A percentile compares a stretch with the other conserved stretches of the same genome.
These are phyloP conservation scores for Serendipita sp. DNA, from an alignment of 768 basidiomycete genomes.

Conservation along the genomic window DNA sequence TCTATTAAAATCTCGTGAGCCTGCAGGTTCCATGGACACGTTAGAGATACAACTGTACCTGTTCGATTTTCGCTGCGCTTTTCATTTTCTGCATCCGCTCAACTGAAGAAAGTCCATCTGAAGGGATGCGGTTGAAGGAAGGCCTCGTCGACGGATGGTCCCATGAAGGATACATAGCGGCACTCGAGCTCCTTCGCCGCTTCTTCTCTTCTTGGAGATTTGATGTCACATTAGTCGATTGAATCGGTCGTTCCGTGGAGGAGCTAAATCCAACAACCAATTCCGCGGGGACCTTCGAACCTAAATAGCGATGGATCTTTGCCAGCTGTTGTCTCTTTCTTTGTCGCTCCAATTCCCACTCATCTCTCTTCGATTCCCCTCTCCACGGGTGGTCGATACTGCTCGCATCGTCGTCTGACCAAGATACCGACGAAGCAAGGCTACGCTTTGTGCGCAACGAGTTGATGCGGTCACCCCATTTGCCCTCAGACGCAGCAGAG, in stretches of 20 bases:
- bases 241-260: conserved; percentile 18
- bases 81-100: conserved; percentile 71
- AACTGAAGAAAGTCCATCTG: conserved; percentile 47
- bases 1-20: conserved; percentile 24
- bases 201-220: conserved; percentile 10
- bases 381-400: not conserved
- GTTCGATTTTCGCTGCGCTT: conserved; percentile 75
- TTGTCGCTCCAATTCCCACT: conserved; percentile 27
- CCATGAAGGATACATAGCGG: conserved; percentile 12
- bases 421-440: not conserved
- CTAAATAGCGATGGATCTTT: conserved; percentile 70
- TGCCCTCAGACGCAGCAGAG: not conserved
- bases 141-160: conserved; percentile 12
- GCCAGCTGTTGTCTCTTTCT: conserved; percentile 62
- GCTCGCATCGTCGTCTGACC: not conserved
- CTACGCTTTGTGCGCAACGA: conserved; percentile 20
- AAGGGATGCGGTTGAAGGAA: not conserved
- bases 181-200: not conserved
- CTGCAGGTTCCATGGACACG: conserved; percentile 3
- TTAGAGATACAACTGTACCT: conserved; percentile 29
- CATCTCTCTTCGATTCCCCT: not conserved
- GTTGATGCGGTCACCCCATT: conserved; percentile 24
- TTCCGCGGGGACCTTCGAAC: conserved; percentile 58
- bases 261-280: conserved; percentile 31
- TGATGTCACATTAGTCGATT: conserved; percentile 20